Conservation (phyloP, 495 filamentous ascomycete genomes). For the Podospora anserina region DNA sequence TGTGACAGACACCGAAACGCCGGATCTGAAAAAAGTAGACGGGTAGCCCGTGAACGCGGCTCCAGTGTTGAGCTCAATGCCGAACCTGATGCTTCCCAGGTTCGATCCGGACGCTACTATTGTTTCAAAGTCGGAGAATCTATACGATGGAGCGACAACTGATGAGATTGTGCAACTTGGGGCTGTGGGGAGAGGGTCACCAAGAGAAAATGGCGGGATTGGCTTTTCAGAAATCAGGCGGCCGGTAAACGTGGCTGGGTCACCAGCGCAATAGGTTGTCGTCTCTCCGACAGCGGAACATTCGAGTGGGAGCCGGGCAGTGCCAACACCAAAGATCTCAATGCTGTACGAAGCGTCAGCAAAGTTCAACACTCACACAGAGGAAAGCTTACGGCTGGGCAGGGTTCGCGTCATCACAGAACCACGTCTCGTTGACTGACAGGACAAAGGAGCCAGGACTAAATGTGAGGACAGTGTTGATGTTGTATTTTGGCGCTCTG, state of each 20-base stretch:
- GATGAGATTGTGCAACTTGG: slow-evolving; percentile 34
- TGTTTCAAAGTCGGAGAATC: slow-evolving; percentile 25
- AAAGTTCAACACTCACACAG: not conserved
- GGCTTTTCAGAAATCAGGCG: slow-evolving; percentile 12
- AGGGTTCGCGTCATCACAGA: slow-evolving; percentile 22
- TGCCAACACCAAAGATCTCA: slow-evolving; percentile 12
- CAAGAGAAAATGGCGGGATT: slow-evolving; percentile 29
- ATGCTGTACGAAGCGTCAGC: slow-evolving; percentile 10
- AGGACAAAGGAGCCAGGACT: slow-evolving; percentile 12
- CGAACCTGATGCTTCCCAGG: slow-evolving; percentile 21
- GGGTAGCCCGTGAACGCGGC: slow-evolving; percentile 22
- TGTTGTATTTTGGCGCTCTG: slow-evolving; percentile 13
- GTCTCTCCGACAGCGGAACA: slow-evolving; percentile 12
- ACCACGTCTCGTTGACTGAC: slow-evolving; percentile 27
- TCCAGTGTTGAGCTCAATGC: slow-evolving; percentile 27
- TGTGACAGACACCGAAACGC: slow-evolving; percentile 4
- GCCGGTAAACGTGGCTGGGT: slow-evolving; percentile 16
- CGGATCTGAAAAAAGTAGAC: slow-evolving; percentile 14
- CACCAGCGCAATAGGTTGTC: slow-evolving; percentile 21
- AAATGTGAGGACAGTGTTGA: slow-evolving; percentile 11
- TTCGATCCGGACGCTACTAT: not conserved
- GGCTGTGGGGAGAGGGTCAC: slow-evolving; percentile 23
- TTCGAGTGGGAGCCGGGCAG: slow-evolving; percentile 9
- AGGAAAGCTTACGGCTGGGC: slow-evolving; percentile 17
- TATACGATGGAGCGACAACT: slow-evolving; percentile 27